Conservation (phyloP, 495 filamentous ascomycete genomes). For the Hypoxylon lenormandii region DNA sequence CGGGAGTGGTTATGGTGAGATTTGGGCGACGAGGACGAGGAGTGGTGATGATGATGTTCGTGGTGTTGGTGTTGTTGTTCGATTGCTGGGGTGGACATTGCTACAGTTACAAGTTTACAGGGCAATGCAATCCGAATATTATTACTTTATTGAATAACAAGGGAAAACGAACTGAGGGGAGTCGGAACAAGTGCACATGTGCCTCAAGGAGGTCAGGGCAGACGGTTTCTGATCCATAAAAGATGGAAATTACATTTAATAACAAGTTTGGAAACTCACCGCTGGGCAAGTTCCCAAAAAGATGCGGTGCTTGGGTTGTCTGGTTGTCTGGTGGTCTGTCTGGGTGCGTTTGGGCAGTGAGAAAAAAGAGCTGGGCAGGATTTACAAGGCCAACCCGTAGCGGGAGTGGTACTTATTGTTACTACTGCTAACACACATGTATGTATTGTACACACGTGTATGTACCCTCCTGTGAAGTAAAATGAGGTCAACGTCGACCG, state of each 20-base stretch:
- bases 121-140: slow-evolving; percentile 31
- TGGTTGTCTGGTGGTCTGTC: too few species aligned
- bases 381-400: too few species aligned
- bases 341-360: too few species aligned
- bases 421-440: too few species aligned
- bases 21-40: slow-evolving; percentile 37
- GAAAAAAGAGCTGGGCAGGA: too few species aligned
- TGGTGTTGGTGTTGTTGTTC: slow-evolving; percentile 42
- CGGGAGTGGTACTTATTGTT: too few species aligned
- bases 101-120: slow-evolving; percentile 36
- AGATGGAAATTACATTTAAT: not conserved
- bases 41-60: slow-evolving; percentile 31
- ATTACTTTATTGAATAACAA: slow-evolving; percentile 32
- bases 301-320: too few species aligned
- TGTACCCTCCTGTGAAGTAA: too few species aligned
- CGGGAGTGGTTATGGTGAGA: slow-evolving; percentile 32
- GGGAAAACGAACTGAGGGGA: slow-evolving; percentile 10
- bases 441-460: too few species aligned
- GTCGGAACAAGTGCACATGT: not conserved
- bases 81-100: slow-evolving; percentile 45
- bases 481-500: too few species aligned
- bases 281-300: too few species aligned
- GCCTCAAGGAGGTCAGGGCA: slow-evolving; percentile 3
- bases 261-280: not conserved
- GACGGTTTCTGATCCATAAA: slow-evolving; percentile 9